Conservation (phyloP, 371 early-diverging fungal species). For the Mucor lusitanicus region DNA sequence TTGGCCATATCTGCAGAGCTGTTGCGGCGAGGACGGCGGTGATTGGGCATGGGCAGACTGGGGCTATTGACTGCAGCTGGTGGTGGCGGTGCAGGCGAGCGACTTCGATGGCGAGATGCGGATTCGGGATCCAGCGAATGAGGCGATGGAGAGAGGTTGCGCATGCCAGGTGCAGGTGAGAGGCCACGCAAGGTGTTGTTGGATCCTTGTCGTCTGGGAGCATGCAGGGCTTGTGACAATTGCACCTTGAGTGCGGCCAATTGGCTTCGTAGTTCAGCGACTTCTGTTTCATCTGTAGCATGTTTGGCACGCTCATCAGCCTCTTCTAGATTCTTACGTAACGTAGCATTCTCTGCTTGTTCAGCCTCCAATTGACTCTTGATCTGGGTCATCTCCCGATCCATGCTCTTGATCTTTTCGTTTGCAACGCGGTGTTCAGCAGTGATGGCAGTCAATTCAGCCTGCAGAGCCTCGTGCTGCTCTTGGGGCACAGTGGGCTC, state of each 20-base stretch:
- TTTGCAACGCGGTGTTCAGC: conserved; percentile 46
- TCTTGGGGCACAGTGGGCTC: conserved; percentile 65
- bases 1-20: conserved; percentile 43
- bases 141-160: conserved; percentile 40
- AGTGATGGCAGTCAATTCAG: conserved; percentile 45
- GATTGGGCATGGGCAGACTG: background rate
- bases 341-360: conserved; percentile 67
- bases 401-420: conserved; percentile 65
- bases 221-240: conserved; percentile 41
- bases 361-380: conserved; percentile 60
- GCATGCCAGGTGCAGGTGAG: conserved; percentile 36
- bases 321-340: conserved; percentile 52
- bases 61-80: background rate
- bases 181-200: conserved; percentile 23
- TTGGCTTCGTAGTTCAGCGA: conserved; percentile 50
- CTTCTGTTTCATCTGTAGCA: conserved; percentile 43
- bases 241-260: conserved; percentile 52
- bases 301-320: conserved; percentile 37
- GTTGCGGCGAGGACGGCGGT: conserved; percentile 38
- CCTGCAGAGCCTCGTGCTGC: conserved; percentile 61
- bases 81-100: conserved; percentile 11
- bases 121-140: conserved; percentile 26
- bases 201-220: conserved; percentile 41
- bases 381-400: conserved; percentile 63
- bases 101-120: conserved; percentile 16